Base-by-base conservation (phyloP, 1,284 basidiomycete genomes). In the Fomitopsis pinicola region DNA sequence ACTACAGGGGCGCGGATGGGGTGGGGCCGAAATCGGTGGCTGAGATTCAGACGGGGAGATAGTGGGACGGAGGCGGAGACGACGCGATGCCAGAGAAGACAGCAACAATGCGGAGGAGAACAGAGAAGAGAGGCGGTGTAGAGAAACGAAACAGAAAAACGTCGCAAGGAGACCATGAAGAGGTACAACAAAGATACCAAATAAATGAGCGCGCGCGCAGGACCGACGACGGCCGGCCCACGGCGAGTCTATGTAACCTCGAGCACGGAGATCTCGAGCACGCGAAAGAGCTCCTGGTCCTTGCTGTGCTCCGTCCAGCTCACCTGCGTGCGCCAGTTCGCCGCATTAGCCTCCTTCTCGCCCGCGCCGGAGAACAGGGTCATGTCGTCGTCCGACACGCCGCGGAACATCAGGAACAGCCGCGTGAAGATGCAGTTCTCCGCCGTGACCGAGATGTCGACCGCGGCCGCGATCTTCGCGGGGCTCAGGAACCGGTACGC, bases 401-500 rank as follows among this genome's bases (percentile, higher is more conserved):
- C 91, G 36, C 90, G 86, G 76, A 86, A 92, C 73, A 93, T 90
- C 59, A 93, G 80, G 78, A 93, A 93, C 30, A 93, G 75, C 26
- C 91, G 85, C n/a, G 88, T 92, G 73, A 91, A 92, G 62, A 89
- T 78, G 70, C 89, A 91, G 30, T 87, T 84, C 59, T 91, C 88
- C 15, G 83, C 80, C 1, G 88, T 88, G n/a, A 92, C 85, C 1
- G 86, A 85, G 64, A 93, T 90, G 70, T 93, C 91, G 62, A 93
- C 84, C n/a, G 91, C 91, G 1, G 89, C 84, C 8, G 90, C 89
- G 55, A 93, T 88, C 65, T 84, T 87, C 62, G 80, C 78, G 3
- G 90, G 91, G 9, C 85, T 81, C 65, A 93, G 81, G 75, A 93
- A 92, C n/a, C 91, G 85, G 70, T 92, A 93, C 12, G 91, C 91